Conservation (phyloP, 176 grass and related monocot species). For the Raddia distichophylla region DNA sequence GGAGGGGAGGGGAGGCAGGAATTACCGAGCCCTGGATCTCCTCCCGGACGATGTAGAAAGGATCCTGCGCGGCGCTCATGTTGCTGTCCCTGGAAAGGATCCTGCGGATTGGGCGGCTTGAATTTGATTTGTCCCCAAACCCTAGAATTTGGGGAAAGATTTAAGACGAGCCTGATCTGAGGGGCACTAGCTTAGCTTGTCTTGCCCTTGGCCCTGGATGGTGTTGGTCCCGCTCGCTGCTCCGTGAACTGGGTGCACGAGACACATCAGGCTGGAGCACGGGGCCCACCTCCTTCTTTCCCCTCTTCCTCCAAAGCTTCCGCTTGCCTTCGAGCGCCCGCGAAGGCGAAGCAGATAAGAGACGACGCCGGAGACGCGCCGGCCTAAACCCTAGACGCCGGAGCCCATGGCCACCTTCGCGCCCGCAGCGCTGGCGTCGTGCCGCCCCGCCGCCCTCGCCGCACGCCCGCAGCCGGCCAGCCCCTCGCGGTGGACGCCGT, state of each 20-base stretch:
- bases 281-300: neutral
- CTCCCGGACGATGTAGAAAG: conserved; percentile 67
- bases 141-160: neutral
- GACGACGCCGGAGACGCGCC: conserved; percentile 17
- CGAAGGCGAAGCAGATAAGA: conserved; percentile 35
- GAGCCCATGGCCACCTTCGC: conserved; percentile 43
- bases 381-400: conserved; percentile 26
- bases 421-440: neutral
- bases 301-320: neutral
- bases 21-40: conserved; percentile 67
- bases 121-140: conserved; percentile 19
- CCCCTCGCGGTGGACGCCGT: conserved; percentile 18
- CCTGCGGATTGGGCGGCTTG: neutral
- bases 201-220: no score
- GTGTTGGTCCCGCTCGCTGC: neutral
- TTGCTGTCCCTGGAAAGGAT: neutral
- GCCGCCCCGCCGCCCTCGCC: neutral
- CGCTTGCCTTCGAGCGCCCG: no score
- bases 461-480: conserved; percentile 10
- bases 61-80: conserved; percentile 63
- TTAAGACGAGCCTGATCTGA: neutral
- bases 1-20: neutral
- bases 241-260: conserved; percentile 24
- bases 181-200: no score
- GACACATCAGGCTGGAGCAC: neutral